Base-by-base conservation (phyloP, 2,329 filamentous ascomycete species). In the Sclerotiophoma versabilis region DNA sequence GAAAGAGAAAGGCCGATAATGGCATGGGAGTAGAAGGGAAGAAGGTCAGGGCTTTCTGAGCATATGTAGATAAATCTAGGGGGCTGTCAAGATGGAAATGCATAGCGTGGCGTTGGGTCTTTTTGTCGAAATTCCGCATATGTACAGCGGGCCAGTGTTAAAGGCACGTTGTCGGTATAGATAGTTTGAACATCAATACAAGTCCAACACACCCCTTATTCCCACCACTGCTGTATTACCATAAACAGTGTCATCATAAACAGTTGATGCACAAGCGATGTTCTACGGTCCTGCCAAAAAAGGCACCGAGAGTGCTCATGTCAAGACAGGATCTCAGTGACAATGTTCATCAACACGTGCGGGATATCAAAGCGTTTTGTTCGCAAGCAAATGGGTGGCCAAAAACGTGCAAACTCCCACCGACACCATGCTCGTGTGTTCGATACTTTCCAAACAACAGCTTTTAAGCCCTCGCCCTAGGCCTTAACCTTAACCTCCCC, bases 1-100 rank as follows among this genome's bases (percentile, higher is more conserved):
- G 73, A 0, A 76, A 76, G 59, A 63, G 74, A 25, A 75, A 73
- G 51, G 66, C 66, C 17, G 71, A 75, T 41, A 41, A 54, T 23
- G 62, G 62, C 19, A 54, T 50, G 10, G 63, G 64, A 12, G 55
- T 59, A 2, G 66, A 69, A 7, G 68, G 65, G 14, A 74, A 74
- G 61, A 74, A 74, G 39, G 54, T 70, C 17, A 62, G 69, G 23
- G 70, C 69, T 15, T 63, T 60, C 44, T 69, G 7, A 45, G 10
- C 23, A n/a, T 1, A 5, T 27, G 11, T 23, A 43, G 7, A 34
- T 41, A 23, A 15, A 33, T 37, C 17, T 33, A 15, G 5, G 14
- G 3, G 22, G 30, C 2, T 19, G 9, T n/a, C 25, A 20, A 38
- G 20, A 29, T 25, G 23, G 30, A 37, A 36, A 43, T 57, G 59